Evolutionary conservation across 2,329 filamentous ascomycete genomes (phyloP).

Genomic region (Sporothrix dimorphospora): DNA sequence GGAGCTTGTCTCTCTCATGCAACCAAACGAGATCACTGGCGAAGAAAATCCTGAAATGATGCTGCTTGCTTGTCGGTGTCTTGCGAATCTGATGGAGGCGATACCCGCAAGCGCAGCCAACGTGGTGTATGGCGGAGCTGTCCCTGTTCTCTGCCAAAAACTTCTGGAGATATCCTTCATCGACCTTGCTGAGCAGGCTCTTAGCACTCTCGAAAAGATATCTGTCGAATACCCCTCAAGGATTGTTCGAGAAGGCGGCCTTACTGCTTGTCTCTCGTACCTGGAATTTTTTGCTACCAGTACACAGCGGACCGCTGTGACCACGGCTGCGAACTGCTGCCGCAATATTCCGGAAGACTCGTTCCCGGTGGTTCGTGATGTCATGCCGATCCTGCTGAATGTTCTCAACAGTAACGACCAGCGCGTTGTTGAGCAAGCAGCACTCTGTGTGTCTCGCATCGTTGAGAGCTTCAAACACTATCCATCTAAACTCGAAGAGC

Average conservation of each 20-base stretch:
- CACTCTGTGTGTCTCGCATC: constrained; percentile 90
- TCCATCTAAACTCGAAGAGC: constrained; percentile 83
- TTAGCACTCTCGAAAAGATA: constrained; percentile 97
- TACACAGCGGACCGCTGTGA: constrained; percentile 94
- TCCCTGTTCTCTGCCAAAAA: constrained; percentile 92
- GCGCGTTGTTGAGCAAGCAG: constrained; percentile 94
- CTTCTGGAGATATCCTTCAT: constrained; percentile 96
- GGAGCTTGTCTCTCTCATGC: constrained; percentile 90
- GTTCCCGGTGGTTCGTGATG: constrained; percentile 86
- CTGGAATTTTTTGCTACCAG: constrained; percentile 97
- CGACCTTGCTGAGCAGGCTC: constrained; percentile 92
- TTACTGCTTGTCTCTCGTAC: constrained; percentile 94
- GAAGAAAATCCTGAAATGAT: constrained; percentile 97
- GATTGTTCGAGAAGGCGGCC: constrained; percentile 92
- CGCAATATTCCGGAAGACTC: constrained; percentile 94
- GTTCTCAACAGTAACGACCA: constrained; percentile 92
- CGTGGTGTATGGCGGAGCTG: constrained; percentile 95
- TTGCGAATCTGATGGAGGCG: constrained; percentile 98
- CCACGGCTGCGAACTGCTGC: constrained; percentile 96
- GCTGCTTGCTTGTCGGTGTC: constrained; percentile 91
- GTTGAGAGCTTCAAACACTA: constrained; percentile 96
- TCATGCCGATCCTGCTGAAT: constrained; percentile 93
- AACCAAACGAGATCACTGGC: constrained; percentile 76
- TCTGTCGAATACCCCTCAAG: constrained; percentile 93
- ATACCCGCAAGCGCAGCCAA: constrained; percentile 90